Base-by-base conservation (phyloP, 805 yeast species). In the Nakazawaea holstii region DNA sequence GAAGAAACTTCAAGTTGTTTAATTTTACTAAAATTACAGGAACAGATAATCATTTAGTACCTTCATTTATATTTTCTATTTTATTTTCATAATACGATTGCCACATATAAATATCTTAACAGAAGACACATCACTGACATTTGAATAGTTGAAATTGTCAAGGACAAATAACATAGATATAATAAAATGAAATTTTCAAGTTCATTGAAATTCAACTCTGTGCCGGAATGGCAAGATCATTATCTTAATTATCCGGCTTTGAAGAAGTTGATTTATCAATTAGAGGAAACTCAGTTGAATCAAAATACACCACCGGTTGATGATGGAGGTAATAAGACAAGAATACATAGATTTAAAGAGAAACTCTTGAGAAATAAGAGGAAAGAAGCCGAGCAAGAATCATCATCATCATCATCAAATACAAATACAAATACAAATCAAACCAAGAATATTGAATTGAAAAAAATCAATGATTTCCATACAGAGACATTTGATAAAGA, bases 181-280 rank as follows among this genome's bases (percentile, higher is more conserved):
- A 24, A 9, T 2, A 17, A 2, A 13, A 74, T 74, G 80, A 74
- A 74, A 63, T 74, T 74, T 53, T 67, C 74, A 29, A 77, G 73
- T 49, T 73, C 78, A 30, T 60, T 74, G 45, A 73, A 73, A 57
- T 71, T 74, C 53, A 74, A 74, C 53, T 72, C 75, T n/a, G 80
- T 74, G 32, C 80, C 80, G 5, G 80, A 74, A 56, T 74, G 79
- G 78, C 67, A 65, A 52, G 78, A 73, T 45, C 54, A 62, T 40
- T 74, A 74, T 51, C 55, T 74, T 51, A 66, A 70, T 48, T 74
- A 74, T 52, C 67, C 74, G 7, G 70, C 72, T 9, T 62, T 82
- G 53, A 82, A 82, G 57, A 79, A 80, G 55, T 57, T 70, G 29
- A 74, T 81, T 32, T 82, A 82, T 57, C 65, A 70, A 51, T 67